These are phyloP conservation scores for Brachypodium distachyon DNA, from an alignment of 202 grass and related monocot genomes.

Conservation along the genomic window DNA sequence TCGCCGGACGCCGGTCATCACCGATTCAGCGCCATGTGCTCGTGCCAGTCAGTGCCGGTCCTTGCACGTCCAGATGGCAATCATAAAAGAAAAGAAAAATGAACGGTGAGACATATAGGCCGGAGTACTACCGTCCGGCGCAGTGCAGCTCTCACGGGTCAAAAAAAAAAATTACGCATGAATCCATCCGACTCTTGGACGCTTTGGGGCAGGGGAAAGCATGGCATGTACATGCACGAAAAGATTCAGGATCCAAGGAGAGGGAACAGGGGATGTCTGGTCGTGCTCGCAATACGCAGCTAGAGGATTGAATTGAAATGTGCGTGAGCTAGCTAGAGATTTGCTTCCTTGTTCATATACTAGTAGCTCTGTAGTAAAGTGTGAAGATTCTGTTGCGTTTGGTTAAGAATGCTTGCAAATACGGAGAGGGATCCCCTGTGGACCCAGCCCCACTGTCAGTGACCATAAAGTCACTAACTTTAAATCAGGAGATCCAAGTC, in stretches of 20 bases:
- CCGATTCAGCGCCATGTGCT: conserved; percentile 60
- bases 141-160: not conserved
- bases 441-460: too few relatives aligned
- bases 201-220: conserved; percentile 20
- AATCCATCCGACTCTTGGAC: conserved; percentile 18
- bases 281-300: not conserved
- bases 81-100: too few relatives aligned
- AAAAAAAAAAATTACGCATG: not conserved
- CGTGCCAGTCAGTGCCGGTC: conserved; percentile 33
- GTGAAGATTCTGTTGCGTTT: too few relatives aligned
- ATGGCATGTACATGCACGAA: conserved; percentile 31
- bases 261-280: not conserved
- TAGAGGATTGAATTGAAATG: too few relatives aligned
- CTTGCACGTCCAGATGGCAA: conserved; percentile 13
- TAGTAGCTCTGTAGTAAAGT: too few relatives aligned
- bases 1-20: conserved; percentile 1
- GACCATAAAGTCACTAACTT: too few relatives aligned
- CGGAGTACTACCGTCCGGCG: conserved; percentile 1
- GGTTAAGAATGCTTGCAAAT: too few relatives aligned
- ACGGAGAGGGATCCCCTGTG: too few relatives aligned
- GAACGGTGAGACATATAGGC: too few relatives aligned
- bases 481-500: too few relatives aligned
- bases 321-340: too few relatives aligned
- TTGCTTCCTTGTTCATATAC: too few relatives aligned
- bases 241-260: conserved; percentile 25